Base-by-base conservation (phyloP, 2,329 filamentous ascomycete species). In the Epichloe baconii region DNA sequence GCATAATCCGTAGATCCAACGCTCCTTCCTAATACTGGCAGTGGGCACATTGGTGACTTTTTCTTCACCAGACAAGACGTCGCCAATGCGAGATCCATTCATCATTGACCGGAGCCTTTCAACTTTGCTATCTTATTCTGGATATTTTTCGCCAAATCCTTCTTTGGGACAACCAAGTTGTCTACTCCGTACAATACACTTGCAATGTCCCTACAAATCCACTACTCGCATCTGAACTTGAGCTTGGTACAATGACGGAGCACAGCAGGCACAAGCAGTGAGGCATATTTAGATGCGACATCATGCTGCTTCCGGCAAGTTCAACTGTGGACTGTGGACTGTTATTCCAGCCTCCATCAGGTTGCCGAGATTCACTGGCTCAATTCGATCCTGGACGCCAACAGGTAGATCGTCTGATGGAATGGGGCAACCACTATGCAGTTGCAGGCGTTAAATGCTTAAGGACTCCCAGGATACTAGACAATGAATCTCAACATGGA, bases 231-330 rank as follows among this genome's bases (percentile, higher is more conserved):
- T 26, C 26, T 8, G 26, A 8, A 31, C 26, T 31, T 31, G 8
- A 31, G 26, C 26, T 31, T 31, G 26, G 26, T 31, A 31, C 26
- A 31, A 31, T 31, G 26, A 51, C 44, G 34, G 43, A 12, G 38
- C 35, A 47, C 23, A 42, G 40, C 49, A 47, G 45, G 23, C 49
- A 43, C 38, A 44, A n/a, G n/a, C 21, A 47, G 21, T 36, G 49
- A 43, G 49, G 42, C 49, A 50, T 42, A 40, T 46, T 46, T 19
- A 41, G 34, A 12, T 50, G 44, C 49, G 36, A 31, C 46, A 19
- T 31, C 11, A 19, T 17, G 19, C 19, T 23, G 19, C 41, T 43
- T 43, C 41, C 41, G 19, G 41, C 41, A 36, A 49, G 23, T 11
- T 36, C 41, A 44, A 37, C 3, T 34, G 3, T 34, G 41, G 34